A percentile compares a stretch with the other conserved stretches of the same genome.
Evolutionary conservation across 371 early-diverging fungal species (phyloP).

Genomic region (Mucor racemosus): DNA sequence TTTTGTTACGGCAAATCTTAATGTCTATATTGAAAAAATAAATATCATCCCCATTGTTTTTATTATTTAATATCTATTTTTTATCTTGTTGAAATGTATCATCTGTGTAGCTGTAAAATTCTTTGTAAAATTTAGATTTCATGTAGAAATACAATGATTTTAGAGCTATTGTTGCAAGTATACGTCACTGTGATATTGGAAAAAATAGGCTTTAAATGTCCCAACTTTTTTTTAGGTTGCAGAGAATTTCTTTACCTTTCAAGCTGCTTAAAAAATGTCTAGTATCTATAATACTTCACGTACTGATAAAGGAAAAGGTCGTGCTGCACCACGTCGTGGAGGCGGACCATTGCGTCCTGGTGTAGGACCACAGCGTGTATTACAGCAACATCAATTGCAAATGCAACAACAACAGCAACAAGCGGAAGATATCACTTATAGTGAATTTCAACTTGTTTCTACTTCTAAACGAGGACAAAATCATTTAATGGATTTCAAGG

Average conservation of each 20-base stretch:
- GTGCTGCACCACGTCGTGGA: slow-evolving; percentile 17
- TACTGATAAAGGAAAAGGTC: slow-evolving; percentile 18
- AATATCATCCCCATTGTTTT: slow-evolving; percentile 16
- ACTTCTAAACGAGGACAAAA: slow-evolving; percentile 52
- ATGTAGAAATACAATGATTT: too few relatives aligned
- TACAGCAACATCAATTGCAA: slow-evolving; percentile 19
- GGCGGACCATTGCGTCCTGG: slow-evolving; percentile 19
- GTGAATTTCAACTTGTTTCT: slow-evolving; percentile 69
- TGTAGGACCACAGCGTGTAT: slow-evolving; percentile 15
- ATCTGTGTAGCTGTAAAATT: neutral
- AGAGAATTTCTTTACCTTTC: slow-evolving; percentile 12
- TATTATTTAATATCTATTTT: neutral
- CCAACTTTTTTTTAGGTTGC: neutral
- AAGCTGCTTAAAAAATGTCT: slow-evolving; percentile 18
- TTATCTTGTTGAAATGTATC: neutral
- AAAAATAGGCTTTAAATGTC: neutral
- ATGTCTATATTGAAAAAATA: slow-evolving; percentile 7
- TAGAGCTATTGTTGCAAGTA: neutral
- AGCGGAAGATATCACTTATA: slow-evolving; percentile 27
- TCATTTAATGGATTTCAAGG: slow-evolving; percentile 73
- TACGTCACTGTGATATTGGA: neutral
- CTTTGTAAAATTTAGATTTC: too few relatives aligned
- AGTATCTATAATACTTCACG: slow-evolving; percentile 33
- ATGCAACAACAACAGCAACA: slow-evolving; percentile 13
- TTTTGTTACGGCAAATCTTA: slow-evolving; percentile 4